A percentile compares a stretch with the other conserved stretches of the same genome.
Evolutionary conservation across 2,329 filamentous ascomycete species (phyloP).

Genomic region (Xylaria sp.): DNA sequence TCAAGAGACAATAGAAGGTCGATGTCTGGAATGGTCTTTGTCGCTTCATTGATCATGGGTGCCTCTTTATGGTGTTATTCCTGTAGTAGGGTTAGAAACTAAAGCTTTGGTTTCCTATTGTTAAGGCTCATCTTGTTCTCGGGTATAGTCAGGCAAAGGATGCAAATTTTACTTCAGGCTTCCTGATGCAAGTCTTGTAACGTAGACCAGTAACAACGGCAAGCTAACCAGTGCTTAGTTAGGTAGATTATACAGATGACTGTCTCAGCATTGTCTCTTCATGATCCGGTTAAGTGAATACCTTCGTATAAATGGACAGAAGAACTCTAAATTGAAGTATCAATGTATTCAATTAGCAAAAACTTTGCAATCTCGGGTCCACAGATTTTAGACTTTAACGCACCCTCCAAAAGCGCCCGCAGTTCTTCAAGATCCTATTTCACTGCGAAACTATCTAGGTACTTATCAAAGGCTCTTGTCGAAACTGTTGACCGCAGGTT

Average conservation of each 20-base stretch:
- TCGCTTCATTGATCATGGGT: too few relatives aligned
- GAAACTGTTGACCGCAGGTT: not conserved
- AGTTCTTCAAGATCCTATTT: not conserved
- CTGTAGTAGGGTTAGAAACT: too few relatives aligned
- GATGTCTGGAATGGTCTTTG: too few relatives aligned
- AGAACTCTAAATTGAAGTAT: too few relatives aligned
- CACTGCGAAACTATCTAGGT: not conserved
- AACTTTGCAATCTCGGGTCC: conserved; percentile 15
- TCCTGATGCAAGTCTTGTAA: not conserved
- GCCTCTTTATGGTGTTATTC: too few relatives aligned
- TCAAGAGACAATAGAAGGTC: too few relatives aligned
- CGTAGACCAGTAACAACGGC: not conserved
- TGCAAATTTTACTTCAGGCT: not conserved
- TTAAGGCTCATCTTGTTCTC: not conserved
- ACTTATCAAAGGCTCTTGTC: not conserved
- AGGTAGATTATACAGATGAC: not conserved
- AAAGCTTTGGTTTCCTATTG: not conserved
- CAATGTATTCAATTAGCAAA: conserved; percentile 15
- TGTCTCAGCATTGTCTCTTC: too few relatives aligned
- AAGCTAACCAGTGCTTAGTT: not conserved
- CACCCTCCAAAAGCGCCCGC: conserved; percentile 14
- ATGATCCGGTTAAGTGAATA: not conserved
- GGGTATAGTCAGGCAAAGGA: not conserved
- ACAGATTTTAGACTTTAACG: conserved; percentile 23
- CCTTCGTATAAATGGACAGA: not conserved